These are phyloP conservation scores for Solanum medicagineum DNA, from an alignment of 257 asterid genomes.

Conservation along the genomic window DNA sequence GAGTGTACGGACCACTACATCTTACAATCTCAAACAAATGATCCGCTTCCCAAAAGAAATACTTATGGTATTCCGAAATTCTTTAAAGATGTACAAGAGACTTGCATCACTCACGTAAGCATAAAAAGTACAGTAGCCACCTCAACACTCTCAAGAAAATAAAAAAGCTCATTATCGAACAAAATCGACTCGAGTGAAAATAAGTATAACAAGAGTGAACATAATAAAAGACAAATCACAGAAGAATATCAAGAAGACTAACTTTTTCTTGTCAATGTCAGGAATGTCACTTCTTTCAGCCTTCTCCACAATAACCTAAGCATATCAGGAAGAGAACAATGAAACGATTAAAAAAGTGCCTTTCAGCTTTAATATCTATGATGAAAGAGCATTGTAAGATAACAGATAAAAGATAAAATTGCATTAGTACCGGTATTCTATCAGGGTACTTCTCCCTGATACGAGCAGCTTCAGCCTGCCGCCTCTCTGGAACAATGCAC, in stretches of 20 bases:
- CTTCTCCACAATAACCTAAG: conserved; percentile 82
- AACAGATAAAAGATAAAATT: background rate
- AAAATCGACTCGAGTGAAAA: background rate
- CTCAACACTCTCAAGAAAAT: background rate
- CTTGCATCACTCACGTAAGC: background rate
- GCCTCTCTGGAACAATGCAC: conserved; percentile 43
- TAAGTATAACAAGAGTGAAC: background rate
- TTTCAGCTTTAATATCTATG: background rate
- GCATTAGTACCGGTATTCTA: conserved; percentile 68
- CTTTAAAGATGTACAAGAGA: background rate
- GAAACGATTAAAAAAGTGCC: background rate
- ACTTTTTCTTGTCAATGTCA: conserved; percentile 93
- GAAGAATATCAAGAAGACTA: conserved; percentile 4
- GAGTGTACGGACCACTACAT: background rate
- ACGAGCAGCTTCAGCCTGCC: conserved; percentile 93
- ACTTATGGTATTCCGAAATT: background rate
- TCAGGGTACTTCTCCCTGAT: conserved; percentile 97
- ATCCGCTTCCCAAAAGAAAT: background rate
- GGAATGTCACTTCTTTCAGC: conserved; percentile 91
- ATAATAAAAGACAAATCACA: background rate
- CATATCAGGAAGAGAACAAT: background rate
- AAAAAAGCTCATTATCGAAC: background rate
- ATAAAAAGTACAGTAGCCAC: background rate
- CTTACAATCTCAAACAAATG: background rate
- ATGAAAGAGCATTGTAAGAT: background rate